These are phyloP conservation scores for Podaxis mareebaensis DNA, from an alignment of 768 basidiomycete species.

Conservation along the genomic window DNA sequence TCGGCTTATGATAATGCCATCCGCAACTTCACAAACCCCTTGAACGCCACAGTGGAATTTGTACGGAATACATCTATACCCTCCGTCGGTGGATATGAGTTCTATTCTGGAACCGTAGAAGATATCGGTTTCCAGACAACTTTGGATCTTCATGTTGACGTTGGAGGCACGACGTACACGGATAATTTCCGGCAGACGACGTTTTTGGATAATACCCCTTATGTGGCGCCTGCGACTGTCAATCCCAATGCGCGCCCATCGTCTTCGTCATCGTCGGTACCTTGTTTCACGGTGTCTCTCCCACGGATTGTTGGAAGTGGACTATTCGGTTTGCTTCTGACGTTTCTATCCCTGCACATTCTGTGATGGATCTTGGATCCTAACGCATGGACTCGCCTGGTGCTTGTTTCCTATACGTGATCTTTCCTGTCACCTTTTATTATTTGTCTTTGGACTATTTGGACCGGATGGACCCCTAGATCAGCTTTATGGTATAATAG, in stretches of 20 bases:
- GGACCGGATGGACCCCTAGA: neutral
- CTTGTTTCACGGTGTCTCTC: conserved; percentile 1
- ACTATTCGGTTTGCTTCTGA: neutral
- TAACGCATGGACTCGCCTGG: neutral
- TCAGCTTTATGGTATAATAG: neutral
- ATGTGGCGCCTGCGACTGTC: conserved; percentile 25
- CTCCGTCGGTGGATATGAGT: conserved; percentile 34
- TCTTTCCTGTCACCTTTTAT: neutral
- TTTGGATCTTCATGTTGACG: conserved; percentile 28
- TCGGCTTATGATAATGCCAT: conserved; percentile 33
- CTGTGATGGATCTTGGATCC: neutral
- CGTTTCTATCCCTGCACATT: neutral
- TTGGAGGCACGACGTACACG: conserved; percentile 25
- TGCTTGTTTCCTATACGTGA: neutral
- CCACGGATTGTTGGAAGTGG: neutral
- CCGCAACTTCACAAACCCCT: conserved; percentile 27
- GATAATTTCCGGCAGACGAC: conserved; percentile 30
- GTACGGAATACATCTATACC: conserved; percentile 28
- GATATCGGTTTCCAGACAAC: conserved; percentile 29
- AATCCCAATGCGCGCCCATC: conserved; percentile 19
- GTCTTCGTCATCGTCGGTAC: conserved; percentile 12
- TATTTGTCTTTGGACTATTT: neutral
- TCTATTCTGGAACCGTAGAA: conserved; percentile 32
- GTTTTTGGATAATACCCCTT: conserved; percentile 30
- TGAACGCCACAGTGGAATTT: conserved; percentile 32